Base-by-base conservation (phyloP, 139 green algal genomes). In the Tetraselmis chui region DNA sequence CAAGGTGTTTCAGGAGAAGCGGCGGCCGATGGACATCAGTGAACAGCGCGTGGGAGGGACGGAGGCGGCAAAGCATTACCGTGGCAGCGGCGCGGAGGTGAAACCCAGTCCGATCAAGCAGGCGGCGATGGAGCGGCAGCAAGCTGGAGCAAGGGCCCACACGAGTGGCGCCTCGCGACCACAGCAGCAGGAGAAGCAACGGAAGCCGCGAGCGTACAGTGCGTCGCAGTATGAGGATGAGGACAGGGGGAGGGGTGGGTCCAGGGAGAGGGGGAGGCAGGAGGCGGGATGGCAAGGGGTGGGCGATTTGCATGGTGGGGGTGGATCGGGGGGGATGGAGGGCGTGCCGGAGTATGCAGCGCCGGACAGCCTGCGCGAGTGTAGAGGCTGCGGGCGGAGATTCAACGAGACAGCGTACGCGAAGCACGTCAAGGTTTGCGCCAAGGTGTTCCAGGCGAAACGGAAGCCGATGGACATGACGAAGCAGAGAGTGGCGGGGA, bases 401-500 rank as follows among this genome's bases (percentile, higher is more conserved):
- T 79, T 79, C 76, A 79, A 79, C 76, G 76, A 32, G 28, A 28
- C 18, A 5, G 76, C 76, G 1, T 29, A 45, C n/a, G 76, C 27
- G 76, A 32, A 32, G n/a, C 76, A 79, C 76, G 76, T 29, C 28
- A 79, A 79, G 76, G 28, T 79, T 5, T 79, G 76, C 28, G 18
- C 28, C n/a, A 32, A 32, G 28, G 76, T 79, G 76, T 79, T 79
- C 76, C 76, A 79, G 76, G 18, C 27, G 23, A 79, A 79, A 29
- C 76, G 76, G 2, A 79, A 79, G 76, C n/a, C 28, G 28, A 45
- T 79, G 18, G 76, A 79, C 23, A 59, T 45, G 76, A 79, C 27
- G 23, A 77, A 77, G 25, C n/a, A 29, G 74, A 22, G 25, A 28
- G 28, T 79, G 23, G 76, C 76, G 28, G 27, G 76, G 2, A 32